phyloP scores from a whole-genome alignment of 2,329 filamentous ascomycete genomes.

The Verticillium isaacii region DNA sequence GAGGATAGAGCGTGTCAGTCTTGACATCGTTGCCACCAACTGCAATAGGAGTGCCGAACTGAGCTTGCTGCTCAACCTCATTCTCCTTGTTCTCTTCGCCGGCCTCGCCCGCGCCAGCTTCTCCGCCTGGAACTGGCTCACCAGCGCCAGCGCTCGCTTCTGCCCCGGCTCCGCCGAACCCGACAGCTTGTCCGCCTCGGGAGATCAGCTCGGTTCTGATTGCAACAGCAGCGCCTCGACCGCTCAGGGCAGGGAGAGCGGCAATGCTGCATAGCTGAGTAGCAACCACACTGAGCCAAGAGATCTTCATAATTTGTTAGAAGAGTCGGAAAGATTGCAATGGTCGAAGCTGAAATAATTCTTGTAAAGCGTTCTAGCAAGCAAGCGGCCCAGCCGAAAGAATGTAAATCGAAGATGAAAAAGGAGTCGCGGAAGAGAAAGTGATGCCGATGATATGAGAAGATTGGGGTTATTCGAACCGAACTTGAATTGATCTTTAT shows the following conservation, averaged over 20 bases:
- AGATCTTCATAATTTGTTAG: background rate
- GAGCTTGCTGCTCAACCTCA: conserved; percentile 23
- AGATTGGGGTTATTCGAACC: background rate
- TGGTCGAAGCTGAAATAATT: background rate
- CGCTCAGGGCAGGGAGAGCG: background rate
- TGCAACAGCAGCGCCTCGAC: background rate
- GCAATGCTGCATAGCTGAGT: background rate
- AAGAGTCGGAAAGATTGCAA: background rate
- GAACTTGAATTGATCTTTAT: background rate
- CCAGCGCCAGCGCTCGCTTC: background rate
- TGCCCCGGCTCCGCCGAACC: background rate
- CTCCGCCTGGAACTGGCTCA: conserved; percentile 3
- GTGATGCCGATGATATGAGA: background rate
- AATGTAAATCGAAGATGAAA: background rate
- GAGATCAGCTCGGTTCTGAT: background rate
- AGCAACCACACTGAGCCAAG: background rate
- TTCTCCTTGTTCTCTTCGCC: conserved; percentile 13
- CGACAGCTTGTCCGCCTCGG: background rate
- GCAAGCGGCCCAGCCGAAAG: background rate
- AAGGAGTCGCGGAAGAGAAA: background rate
- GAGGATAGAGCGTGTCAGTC: conserved; percentile 25
- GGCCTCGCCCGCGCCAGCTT: background rate
- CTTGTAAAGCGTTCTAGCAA: background rate
- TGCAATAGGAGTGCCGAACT: conserved; percentile 22
- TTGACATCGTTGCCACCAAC: conserved; percentile 26